Percentiles rank a stretch among this genome's conserved stretches.
Evolutionary conservation across 306 rosid genomes (phyloP).

Genomic region (Alnus rubra): DNA sequence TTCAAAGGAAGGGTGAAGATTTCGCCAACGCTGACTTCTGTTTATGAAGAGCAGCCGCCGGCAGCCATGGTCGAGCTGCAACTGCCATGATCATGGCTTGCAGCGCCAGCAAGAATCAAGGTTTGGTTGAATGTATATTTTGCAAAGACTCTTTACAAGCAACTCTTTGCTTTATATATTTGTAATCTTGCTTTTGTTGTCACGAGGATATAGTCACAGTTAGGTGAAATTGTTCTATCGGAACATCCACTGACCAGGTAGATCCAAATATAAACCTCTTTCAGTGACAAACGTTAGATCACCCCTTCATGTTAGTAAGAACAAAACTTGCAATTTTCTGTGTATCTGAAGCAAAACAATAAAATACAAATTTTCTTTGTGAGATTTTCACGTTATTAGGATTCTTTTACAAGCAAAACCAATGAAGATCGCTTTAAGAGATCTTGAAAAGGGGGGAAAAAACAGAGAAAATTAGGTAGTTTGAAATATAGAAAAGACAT

Average conservation of each 20-base stretch:
- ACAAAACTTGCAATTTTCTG: background rate
- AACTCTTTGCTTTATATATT: too few relatives aligned
- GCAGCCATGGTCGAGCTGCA: conserved; percentile 16
- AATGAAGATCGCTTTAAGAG: too few relatives aligned
- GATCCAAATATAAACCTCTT: too few relatives aligned
- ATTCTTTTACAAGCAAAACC: too few relatives aligned
- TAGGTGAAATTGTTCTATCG: background rate
- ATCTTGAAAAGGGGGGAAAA: too few relatives aligned
- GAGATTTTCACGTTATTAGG: too few relatives aligned
- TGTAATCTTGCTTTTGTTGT: too few relatives aligned
- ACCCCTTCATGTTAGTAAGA: background rate
- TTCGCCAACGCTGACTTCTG: conserved; percentile 38
- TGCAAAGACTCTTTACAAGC: background rate
- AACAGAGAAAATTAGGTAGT: too few relatives aligned
- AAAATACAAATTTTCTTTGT: too few relatives aligned
- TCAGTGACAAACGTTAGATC: too few relatives aligned
- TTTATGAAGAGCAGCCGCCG: conserved; percentile 21
- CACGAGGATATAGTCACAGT: background rate
- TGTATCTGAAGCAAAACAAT: too few relatives aligned
- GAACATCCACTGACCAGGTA: background rate
- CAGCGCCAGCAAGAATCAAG: background rate
- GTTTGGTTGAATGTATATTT: background rate
- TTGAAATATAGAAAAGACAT: too few relatives aligned
- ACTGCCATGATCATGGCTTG: conserved; percentile 4
- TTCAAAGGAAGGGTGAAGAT: conserved; percentile 30